These are phyloP conservation scores for Pseudozyma flocculosa DNA, from an alignment of 1,284 basidiomycete genomes.

Conservation along the genomic window DNA sequence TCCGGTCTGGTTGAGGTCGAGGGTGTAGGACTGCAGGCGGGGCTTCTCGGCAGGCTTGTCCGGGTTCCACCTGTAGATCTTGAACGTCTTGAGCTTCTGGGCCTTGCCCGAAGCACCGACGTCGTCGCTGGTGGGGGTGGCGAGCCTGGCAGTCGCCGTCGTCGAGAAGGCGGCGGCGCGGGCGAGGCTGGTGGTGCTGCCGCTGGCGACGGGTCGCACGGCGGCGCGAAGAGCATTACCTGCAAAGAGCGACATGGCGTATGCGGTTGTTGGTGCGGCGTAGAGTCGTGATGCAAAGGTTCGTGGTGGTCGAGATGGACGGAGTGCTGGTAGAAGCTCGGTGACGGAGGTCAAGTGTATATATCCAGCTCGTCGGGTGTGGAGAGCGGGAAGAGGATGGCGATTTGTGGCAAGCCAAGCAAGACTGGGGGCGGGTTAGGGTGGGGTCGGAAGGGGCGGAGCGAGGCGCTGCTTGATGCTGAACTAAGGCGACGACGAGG, in stretches of 20 bases:
- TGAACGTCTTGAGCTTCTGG: constrained; percentile 53
- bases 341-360: too few relatives aligned
- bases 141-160: constrained; percentile 40
- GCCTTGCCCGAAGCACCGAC: constrained; percentile 36
- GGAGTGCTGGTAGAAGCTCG: too few relatives aligned
- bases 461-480: too few relatives aligned
- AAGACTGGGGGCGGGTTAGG: too few relatives aligned
- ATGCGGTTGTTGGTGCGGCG: too few relatives aligned
- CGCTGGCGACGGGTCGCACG: constrained; percentile 21
- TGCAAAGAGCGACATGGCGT: constrained; percentile 29
- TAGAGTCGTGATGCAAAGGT: too few relatives aligned
- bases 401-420: too few relatives aligned
- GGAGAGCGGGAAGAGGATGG: too few relatives aligned
- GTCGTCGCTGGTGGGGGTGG: constrained; percentile 46
- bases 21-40: constrained; percentile 81
- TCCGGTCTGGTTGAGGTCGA: constrained; percentile 91
- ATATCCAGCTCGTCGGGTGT: too few relatives aligned
- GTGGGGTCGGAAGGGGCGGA: too few relatives aligned
- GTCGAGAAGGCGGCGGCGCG: constrained; percentile 41
- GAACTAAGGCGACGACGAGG: too few relatives aligned
- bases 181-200: constrained; percentile 8
- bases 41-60: constrained; percentile 92
- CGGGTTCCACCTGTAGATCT: constrained; percentile 68
- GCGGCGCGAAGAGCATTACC: constrained; percentile 26
- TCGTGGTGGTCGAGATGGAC: too few relatives aligned